These are phyloP conservation scores for Lagerstroemia speciosa DNA, from an alignment of 345 rosid species.

Conservation along the genomic window DNA sequence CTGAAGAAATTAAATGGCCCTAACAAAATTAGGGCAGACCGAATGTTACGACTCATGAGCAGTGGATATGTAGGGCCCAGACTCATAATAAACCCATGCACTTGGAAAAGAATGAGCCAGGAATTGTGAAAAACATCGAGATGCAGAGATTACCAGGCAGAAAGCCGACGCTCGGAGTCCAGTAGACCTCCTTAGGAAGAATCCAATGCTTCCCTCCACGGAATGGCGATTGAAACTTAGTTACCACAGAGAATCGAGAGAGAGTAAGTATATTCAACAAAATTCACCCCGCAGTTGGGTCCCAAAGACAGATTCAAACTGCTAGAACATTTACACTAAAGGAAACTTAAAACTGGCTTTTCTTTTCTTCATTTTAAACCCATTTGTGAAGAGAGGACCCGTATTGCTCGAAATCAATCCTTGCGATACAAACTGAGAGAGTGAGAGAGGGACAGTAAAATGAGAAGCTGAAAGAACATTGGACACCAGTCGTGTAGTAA, in stretches of 20 bases:
- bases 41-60: neutral
- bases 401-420: neutral
- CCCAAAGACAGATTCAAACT: neutral
- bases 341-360: neutral
- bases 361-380: conserved; percentile 1
- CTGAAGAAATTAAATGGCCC: neutral
- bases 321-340: neutral
- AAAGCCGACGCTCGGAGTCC: neutral
- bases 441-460: neutral
- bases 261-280: neutral
- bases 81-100: too few relatives aligned
- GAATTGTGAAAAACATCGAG: neutral
- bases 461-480: neutral
- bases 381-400: neutral
- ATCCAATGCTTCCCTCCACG: neutral
- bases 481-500: neutral
- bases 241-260: neutral
- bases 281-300: neutral
- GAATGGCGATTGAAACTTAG: neutral
- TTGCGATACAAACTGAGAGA: neutral
- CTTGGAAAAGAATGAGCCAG: too few relatives aligned
- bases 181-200: neutral
- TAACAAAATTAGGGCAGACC: neutral
- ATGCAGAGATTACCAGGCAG: neutral
- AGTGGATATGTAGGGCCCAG: too few relatives aligned